Percentiles rank a stretch among this genome's conserved stretches.
Evolutionary conservation across 2,329 filamentous ascomycete genomes (phyloP).

Genomic region (Diaporthe vexans): DNA sequence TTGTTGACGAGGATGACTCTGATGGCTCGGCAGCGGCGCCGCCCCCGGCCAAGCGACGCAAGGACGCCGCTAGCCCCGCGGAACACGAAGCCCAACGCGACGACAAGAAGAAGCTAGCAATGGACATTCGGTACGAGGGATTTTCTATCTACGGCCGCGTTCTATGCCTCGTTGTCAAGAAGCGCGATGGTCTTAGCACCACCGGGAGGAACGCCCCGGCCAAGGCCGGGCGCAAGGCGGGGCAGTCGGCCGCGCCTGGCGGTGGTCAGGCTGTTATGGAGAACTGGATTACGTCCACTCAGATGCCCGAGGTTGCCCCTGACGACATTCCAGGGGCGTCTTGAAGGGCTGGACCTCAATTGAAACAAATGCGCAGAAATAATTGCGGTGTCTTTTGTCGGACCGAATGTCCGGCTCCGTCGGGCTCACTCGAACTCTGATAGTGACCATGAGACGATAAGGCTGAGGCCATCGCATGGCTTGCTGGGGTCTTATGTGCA

Average conservation of each 20-base stretch:
- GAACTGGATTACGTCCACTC: conserved; percentile 87
- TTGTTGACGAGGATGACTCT: conserved; percentile 47
- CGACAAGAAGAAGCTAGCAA: conserved; percentile 91
- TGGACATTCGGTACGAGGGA: conserved; percentile 92
- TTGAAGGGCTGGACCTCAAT: conserved; percentile 31
- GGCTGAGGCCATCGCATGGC: conserved; percentile 25
- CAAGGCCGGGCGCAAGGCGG: conserved; percentile 44
- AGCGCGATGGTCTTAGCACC: conserved; percentile 60
- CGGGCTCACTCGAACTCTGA: not conserved
- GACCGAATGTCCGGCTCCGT: not conserved
- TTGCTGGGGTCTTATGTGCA: not conserved
- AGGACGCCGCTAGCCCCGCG: conserved; percentile 50
- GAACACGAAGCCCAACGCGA: conserved; percentile 58
- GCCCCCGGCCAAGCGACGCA: conserved; percentile 62
- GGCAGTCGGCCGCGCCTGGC: conserved; percentile 52
- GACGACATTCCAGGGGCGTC: conserved; percentile 44
- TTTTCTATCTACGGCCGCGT: conserved; percentile 97
- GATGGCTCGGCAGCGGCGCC: conserved; percentile 55
- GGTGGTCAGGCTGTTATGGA: conserved; percentile 80
- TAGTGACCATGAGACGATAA: conserved; percentile 23
- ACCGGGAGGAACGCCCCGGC: conserved; percentile 43
- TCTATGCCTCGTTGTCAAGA: conserved; percentile 89
- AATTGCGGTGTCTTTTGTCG: not conserved
- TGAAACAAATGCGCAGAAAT: not conserved
- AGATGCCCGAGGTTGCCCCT: conserved; percentile 64